phyloP scores from a whole-genome alignment of 805 yeast species.

The Isabelozyma pseudorhagii region DNA sequence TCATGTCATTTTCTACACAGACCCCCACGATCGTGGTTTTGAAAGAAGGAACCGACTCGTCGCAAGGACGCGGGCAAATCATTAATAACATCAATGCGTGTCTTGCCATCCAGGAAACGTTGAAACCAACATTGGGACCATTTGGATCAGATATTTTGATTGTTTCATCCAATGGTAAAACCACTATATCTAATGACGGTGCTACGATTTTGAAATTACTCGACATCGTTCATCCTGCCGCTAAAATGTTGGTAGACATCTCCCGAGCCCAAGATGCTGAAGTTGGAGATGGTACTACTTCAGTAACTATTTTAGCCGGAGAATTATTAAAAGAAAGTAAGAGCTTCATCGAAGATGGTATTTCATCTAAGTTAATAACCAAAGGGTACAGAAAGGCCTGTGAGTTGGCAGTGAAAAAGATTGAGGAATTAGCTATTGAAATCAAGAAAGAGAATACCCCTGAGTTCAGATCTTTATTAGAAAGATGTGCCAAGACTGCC shows the following conservation, averaged over 20 bases:
- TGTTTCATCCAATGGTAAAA: conserved; percentile 76
- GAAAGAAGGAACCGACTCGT: conserved; percentile 95
- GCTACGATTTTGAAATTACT: conserved; percentile 90
- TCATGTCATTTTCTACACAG: conserved; percentile 88
- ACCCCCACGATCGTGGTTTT: conserved; percentile 98
- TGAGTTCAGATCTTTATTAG: conserved; percentile 68
- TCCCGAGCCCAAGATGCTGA: conserved; percentile 97
- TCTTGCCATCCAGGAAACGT: conserved; percentile 92
- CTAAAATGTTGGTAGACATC: conserved; percentile 90
- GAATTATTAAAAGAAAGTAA: conserved; percentile 91
- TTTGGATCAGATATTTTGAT: conserved; percentile 93
- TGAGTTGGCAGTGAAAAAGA: conserved; percentile 66
- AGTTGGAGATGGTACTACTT: conserved; percentile 98
- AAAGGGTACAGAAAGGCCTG: conserved; percentile 87
- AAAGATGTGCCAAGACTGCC: conserved; percentile 93
- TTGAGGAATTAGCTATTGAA: conserved; percentile 73
- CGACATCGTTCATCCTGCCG: conserved; percentile 98
- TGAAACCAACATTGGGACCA: conserved; percentile 95
- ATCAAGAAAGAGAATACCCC: conserved; percentile 48
- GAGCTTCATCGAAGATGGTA: conserved; percentile 91
- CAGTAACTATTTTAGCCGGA: conserved; percentile 93
- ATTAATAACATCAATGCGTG: conserved; percentile 96
- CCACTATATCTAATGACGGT: conserved; percentile 97
- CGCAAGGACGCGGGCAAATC: conserved; percentile 96
- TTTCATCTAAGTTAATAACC: conserved; percentile 82